Conservation (phyloP, 2,329 filamentous ascomycete genomes). For the Arachnomyces sp. region DNA sequence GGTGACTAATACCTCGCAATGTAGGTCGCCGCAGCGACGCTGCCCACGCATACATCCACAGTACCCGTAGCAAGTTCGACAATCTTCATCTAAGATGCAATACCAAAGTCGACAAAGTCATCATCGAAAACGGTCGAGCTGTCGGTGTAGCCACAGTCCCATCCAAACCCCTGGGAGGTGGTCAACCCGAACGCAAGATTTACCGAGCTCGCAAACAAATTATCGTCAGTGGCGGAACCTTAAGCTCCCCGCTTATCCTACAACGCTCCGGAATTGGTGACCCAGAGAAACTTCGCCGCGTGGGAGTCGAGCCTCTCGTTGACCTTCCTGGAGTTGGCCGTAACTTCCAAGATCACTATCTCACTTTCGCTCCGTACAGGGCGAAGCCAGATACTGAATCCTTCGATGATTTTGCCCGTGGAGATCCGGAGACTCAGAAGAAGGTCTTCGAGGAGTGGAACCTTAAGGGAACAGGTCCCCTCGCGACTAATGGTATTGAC, state of each 20-base stretch:
- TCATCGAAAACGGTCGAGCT: conserved; percentile 63
- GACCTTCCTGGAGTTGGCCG: conserved; percentile 65
- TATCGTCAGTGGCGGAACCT: conserved; percentile 62
- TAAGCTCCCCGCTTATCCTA: conserved; percentile 66
- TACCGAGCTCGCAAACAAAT: conserved; percentile 66
- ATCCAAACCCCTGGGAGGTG: conserved; percentile 58
- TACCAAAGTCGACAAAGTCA: conserved; percentile 69
- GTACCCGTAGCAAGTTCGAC: conserved; percentile 59
- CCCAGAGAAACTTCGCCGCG: conserved; percentile 60
- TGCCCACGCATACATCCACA: conserved; percentile 70
- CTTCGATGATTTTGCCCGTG: conserved; percentile 72
- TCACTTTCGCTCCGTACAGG: conserved; percentile 62
- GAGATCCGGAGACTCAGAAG: conserved; percentile 64
- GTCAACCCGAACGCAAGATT: conserved; percentile 44
- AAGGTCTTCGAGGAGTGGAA: conserved; percentile 70
- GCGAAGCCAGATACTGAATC: conserved; percentile 68
- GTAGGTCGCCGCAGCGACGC: conserved; percentile 63
- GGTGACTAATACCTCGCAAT: not conserved
- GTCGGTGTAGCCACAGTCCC: conserved; percentile 63
- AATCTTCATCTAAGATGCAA: conserved; percentile 67
- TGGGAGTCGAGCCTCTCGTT: conserved; percentile 59
- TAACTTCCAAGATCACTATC: conserved; percentile 70
- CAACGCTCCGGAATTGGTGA: conserved; percentile 68
- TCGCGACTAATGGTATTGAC: conserved; percentile 72
- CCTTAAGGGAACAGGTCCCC: conserved; percentile 65